Conservation (phyloP, 2,329 filamentous ascomycete genomes). For the Diaporthe sp. region DNA sequence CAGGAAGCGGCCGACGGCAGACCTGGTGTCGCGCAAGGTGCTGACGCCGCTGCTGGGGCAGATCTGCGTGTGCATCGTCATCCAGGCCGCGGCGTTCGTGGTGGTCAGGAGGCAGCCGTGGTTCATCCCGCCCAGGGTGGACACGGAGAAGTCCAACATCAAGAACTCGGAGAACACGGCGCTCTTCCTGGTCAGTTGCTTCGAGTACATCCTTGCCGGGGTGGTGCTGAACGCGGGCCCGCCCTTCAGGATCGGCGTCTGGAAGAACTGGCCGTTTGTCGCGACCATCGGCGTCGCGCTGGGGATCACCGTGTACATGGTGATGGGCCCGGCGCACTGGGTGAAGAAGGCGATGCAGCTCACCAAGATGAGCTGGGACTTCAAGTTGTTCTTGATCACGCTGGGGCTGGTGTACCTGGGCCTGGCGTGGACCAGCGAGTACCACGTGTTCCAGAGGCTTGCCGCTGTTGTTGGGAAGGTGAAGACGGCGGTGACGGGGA, state of each 20-base stretch:
- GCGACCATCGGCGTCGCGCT: conserved; percentile 79
- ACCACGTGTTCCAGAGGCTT: conserved; percentile 76
- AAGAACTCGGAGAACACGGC: conserved; percentile 95
- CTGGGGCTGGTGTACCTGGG: conserved; percentile 79
- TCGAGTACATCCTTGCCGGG: conserved; percentile 93
- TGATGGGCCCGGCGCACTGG: conserved; percentile 79
- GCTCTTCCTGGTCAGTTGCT: conserved; percentile 90
- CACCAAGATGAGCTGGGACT: conserved; percentile 79
- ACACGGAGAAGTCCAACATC: conserved; percentile 85
- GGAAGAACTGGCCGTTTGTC: conserved; percentile 88
- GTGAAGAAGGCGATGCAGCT: conserved; percentile 85
- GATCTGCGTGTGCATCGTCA: conserved; percentile 82
- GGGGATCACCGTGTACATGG: conserved; percentile 81
- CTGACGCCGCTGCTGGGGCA: conserved; percentile 90
- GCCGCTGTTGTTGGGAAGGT: conserved; percentile 75
- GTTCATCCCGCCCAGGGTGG: conserved; percentile 85
- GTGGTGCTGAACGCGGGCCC: conserved; percentile 91
- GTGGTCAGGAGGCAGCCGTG: conserved; percentile 84
- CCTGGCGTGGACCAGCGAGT: conserved; percentile 79
- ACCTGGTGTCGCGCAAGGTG: conserved; percentile 93
- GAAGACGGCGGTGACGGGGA: conserved; percentile 69
- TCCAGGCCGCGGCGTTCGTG: conserved; percentile 82
- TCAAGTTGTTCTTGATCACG: conserved; percentile 78
- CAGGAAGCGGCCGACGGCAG: conserved; percentile 89
- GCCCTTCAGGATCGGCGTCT: conserved; percentile 87